Percentiles rank a stretch among this genome's conserved stretches.
phyloP scores from a whole-genome alignment of 441 rosid genomes.

The Pelargonium myrrhifolium region DNA sequence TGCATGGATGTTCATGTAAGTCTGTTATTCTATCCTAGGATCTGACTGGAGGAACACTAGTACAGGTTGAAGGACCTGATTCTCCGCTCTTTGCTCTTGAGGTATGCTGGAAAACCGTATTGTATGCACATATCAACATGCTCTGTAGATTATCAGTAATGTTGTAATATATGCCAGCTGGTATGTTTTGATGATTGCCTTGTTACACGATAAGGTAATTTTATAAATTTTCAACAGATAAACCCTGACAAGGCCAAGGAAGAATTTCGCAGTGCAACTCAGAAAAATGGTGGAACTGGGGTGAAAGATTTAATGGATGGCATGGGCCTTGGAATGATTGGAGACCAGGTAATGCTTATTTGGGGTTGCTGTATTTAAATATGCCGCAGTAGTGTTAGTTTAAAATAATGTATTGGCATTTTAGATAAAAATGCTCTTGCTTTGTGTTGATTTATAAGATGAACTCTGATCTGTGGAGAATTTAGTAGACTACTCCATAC shows the following conservation, averaged over 20 bases:
- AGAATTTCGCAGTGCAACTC: conserved; percentile 65
- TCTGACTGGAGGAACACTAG: conserved; percentile 71
- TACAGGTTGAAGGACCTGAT: conserved; percentile 85
- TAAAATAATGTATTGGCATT: background rate
- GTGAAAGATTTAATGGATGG: conserved; percentile 89
- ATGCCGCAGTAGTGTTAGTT: background rate
- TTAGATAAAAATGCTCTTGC: background rate
- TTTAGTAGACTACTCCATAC: background rate
- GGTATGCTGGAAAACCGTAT: conserved; percentile 32
- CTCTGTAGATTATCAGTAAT: conserved; percentile 2
- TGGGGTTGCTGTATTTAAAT: conserved; percentile 5
- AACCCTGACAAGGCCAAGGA: conserved; percentile 87
- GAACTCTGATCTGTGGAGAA: background rate
- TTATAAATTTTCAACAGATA: conserved; percentile 44
- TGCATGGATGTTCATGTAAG: conserved; percentile 1
- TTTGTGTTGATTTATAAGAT: background rate
- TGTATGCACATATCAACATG: conserved; percentile 11
- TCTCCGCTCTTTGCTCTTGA: conserved; percentile 78
- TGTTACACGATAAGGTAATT: conserved; percentile 25
- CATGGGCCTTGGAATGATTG: conserved; percentile 92
- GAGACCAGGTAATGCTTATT: conserved; percentile 57
- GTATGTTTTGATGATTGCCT: conserved; percentile 3
- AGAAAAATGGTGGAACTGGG: conserved; percentile 65
- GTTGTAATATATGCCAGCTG: background rate
- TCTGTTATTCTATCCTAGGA: conserved; percentile 35